Evolutionary conservation across 768 basidiomycete genomes (phyloP).

Genomic region (Tricholoma terreum): DNA sequence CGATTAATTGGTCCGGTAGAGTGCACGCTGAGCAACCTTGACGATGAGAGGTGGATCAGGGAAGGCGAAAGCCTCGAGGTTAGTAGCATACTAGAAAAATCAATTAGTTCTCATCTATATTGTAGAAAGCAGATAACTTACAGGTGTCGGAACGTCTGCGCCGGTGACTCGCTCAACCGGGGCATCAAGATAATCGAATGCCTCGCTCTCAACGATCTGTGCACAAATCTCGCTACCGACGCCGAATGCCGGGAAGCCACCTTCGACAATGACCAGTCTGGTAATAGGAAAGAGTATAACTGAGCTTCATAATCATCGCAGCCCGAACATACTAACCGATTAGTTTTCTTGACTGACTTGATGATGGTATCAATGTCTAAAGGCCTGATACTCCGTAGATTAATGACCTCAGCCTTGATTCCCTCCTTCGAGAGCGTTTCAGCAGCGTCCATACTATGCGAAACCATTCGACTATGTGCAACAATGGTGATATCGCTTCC

Average conservation of each 20-base stretch:
- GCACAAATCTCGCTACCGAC: constrained; percentile 99
- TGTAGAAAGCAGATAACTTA: constrained; percentile 36
- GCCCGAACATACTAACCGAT: constrained; percentile 53
- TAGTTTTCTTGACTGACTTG: constrained; percentile 97
- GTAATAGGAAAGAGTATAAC: constrained; percentile 2
- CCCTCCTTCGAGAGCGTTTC: constrained; percentile 93
- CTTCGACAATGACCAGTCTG: constrained; percentile 91
- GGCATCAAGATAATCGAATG: constrained; percentile 97
- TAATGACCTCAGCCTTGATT: constrained; percentile 96
- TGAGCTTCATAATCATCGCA: not conserved
- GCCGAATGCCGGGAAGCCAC: constrained; percentile 98
- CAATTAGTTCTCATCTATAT: constrained; percentile 5
- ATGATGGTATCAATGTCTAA: constrained; percentile 98
- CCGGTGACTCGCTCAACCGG: constrained; percentile 98
- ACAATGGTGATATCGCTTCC: constrained; percentile 95
- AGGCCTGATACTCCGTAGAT: constrained; percentile 92
- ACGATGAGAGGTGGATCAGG: constrained; percentile 87
- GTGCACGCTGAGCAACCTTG: constrained; percentile 92
- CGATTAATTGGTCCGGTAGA: constrained; percentile 81
- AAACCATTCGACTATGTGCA: constrained; percentile 98
- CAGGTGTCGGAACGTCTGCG: constrained; percentile 96
- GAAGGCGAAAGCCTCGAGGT: constrained; percentile 89
- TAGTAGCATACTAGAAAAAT: constrained; percentile 72
- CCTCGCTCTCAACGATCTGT: constrained; percentile 95
- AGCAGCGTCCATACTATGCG: constrained; percentile 91